Evolutionary conservation across 2,329 filamentous ascomycete genomes (phyloP).

Genomic region (Reticulascus tulasneorum): DNA sequence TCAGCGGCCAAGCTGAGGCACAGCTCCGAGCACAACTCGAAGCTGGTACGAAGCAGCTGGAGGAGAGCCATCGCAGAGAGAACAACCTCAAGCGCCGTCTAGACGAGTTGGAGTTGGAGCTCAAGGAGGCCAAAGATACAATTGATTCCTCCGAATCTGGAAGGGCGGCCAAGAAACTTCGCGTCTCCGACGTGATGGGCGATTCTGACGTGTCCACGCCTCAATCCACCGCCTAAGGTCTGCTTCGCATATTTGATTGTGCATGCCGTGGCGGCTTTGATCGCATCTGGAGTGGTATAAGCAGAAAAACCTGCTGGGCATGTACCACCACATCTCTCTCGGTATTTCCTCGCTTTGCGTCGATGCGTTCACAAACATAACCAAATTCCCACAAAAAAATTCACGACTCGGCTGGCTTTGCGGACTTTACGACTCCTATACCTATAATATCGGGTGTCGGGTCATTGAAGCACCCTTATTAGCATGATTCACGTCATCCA

Average conservation of each 20-base stretch:
- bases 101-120: slow-evolving; percentile 69
- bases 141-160: slow-evolving; percentile 9
- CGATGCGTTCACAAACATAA: slow-evolving; percentile 1
- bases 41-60: slow-evolving; percentile 52
- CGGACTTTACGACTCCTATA: slow-evolving; percentile 7
- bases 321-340: slow-evolving; percentile 3
- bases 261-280: not conserved
- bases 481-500: not conserved
- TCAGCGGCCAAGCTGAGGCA: slow-evolving; percentile 51
- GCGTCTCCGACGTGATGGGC: slow-evolving; percentile 5
- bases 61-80: slow-evolving; percentile 74
- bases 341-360: not conserved
- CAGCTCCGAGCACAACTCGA: slow-evolving; percentile 56
- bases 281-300: not conserved
- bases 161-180: slow-evolving; percentile 11
- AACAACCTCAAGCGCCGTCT: slow-evolving; percentile 77
- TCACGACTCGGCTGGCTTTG: not conserved
- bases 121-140: slow-evolving; percentile 27
- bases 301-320: not conserved
- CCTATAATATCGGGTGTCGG: slow-evolving; percentile 13
- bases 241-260: not conserved
- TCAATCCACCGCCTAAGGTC: slow-evolving; percentile 5
- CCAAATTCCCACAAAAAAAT: not conserved
- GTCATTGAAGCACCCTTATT: slow-evolving; percentile 1
- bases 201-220: slow-evolving; percentile 12